phyloP scores from a whole-genome alignment of 208 protist species.

The Leishmania tropica region DNA sequence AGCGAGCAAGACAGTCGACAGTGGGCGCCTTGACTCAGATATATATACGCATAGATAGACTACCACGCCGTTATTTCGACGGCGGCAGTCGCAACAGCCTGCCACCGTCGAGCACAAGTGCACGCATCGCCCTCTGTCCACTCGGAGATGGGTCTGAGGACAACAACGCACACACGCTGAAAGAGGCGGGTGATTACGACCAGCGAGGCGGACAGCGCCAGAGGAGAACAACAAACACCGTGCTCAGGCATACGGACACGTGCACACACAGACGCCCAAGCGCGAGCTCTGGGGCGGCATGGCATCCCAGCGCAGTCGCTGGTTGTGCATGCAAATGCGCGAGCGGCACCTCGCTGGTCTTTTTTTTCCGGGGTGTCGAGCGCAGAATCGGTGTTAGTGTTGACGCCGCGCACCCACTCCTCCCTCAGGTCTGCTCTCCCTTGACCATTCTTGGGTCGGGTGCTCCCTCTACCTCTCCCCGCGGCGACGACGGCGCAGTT shows the following conservation, averaged over 20 bases:
- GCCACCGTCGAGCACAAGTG: neutral
- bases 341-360: neutral
- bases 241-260: neutral
- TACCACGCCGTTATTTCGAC: neutral
- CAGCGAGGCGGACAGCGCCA: neutral
- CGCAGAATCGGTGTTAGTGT: neutral
- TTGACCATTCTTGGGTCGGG: neutral
- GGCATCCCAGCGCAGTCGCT: neutral
- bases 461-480: neutral
- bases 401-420: neutral
- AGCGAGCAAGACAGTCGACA: neutral
- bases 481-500: neutral
- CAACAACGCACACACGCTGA: neutral
- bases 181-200: neutral
- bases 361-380: neutral
- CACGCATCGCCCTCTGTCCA: neutral
- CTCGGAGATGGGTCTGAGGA: neutral
- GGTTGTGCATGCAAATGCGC: neutral
- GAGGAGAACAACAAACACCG: neutral
- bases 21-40: neutral
- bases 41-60: neutral
- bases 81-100: neutral
- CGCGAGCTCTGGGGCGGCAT: neutral
- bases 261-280: neutral
- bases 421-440: neutral